These are phyloP conservation scores for Suillus brevipes DNA, from an alignment of 768 basidiomycete species.

Conservation along the genomic window DNA sequence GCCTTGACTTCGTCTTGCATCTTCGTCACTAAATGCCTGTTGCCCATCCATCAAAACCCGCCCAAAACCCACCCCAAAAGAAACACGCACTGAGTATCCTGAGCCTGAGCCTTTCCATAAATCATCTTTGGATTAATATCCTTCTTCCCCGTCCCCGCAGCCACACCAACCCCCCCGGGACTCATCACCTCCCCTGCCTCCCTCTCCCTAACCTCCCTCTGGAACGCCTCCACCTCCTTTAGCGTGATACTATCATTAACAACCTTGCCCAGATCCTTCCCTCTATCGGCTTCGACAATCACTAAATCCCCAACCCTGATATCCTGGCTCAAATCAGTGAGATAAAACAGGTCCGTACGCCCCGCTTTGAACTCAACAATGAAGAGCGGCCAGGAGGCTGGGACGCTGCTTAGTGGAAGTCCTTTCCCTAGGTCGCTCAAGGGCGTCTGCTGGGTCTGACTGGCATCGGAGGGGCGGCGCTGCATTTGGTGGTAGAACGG, in stretches of 20 bases:
- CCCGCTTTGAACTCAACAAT: constrained; percentile 99
- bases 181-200: constrained; percentile 43
- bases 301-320: constrained; percentile 89
- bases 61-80: constrained; percentile 1
- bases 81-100: constrained; percentile 74
- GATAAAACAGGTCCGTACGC: constrained; percentile 92
- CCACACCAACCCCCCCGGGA: constrained; percentile 42
- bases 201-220: constrained; percentile 73
- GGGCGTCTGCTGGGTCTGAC: constrained; percentile 18
- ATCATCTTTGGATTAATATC: constrained; percentile 98
- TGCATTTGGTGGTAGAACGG: constrained; percentile 34
- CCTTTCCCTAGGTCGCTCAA: constrained; percentile 79
- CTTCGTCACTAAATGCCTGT: constrained; percentile 76
- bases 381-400: constrained; percentile 84
- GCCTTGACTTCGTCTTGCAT: constrained; percentile 91
- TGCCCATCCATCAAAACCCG: constrained; percentile 10
- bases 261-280: constrained; percentile 89
- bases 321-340: constrained; percentile 62
- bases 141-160: constrained; percentile 56
- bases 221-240: constrained; percentile 88
- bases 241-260: constrained; percentile 89
- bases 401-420: constrained; percentile 81
- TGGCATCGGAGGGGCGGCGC: constrained; percentile 43
- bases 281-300: constrained; percentile 95
- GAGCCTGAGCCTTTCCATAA: constrained; percentile 79